A percentile compares a stretch with the other conserved stretches of the same genome.
Conservation (phyloP, 2,329 filamentous ascomycete species). For the Clarireedia monteithiana region DNA sequence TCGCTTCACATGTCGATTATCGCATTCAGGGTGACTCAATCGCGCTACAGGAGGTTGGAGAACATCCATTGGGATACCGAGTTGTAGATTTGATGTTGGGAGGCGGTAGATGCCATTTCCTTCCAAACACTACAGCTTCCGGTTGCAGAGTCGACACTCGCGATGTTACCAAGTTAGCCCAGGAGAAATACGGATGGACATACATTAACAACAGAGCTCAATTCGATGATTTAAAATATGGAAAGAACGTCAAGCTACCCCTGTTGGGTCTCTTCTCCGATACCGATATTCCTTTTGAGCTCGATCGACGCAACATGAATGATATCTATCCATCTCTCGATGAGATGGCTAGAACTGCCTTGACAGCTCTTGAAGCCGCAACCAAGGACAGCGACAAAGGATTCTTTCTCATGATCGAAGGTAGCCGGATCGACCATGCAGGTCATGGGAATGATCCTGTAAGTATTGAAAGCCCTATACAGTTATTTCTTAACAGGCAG, state of each 20-base stretch:
- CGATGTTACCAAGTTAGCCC: constrained; percentile 67
- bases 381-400: constrained; percentile 80
- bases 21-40: constrained; percentile 83
- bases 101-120: constrained; percentile 86
- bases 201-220: constrained; percentile 65
- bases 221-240: constrained; percentile 67
- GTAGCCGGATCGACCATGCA: constrained; percentile 91
- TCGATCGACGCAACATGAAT: constrained; percentile 74
- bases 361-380: constrained; percentile 71
- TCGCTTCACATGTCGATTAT: constrained; percentile 77
- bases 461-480: neutral
- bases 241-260: constrained; percentile 58
- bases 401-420: constrained; percentile 98
- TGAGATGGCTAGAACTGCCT: constrained; percentile 81
- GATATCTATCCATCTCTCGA: constrained; percentile 80
- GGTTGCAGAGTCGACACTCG: constrained; percentile 74
- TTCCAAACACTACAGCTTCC: constrained; percentile 72
- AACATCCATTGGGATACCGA: constrained; percentile 73
- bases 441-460: constrained; percentile 77
- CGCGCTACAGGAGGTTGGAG: constrained; percentile 83
- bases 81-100: constrained; percentile 90
- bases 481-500: too few species aligned
- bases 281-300: constrained; percentile 82
- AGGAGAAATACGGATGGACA: constrained; percentile 68
- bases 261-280: constrained; percentile 78